Evolutionary conservation across 305 asterid genomes (phyloP), one percentile per base, ranked within the genome.

Genomic region (Solanum aculeatissimum): DNA sequence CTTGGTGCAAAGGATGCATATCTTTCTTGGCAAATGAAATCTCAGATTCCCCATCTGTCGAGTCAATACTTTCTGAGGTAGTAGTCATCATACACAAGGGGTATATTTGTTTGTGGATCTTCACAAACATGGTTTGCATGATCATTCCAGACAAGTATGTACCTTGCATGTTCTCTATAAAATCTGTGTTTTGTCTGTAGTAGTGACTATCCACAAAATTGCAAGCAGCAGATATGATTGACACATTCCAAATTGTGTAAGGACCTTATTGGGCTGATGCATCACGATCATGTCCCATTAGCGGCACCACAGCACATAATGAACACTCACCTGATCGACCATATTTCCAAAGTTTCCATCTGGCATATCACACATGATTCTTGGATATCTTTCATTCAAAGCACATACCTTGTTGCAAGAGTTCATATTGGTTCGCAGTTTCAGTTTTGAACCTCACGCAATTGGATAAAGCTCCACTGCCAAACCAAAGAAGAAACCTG

Each of bases 151-250:
- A 92, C 91, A 86, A 92, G 94, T 40, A 93, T 91, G 80, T 90
- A 91, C 65, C 92, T 94, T 89, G 86, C 89, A 87, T 90, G 94
- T 86, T 92, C 95, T 13, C 86, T 91, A n/a, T 91, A 91, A 92
- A 93, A 82, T 89, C 93, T 63, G 89, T 91, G 81, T 92, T 93
- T 89, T 95, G 97, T 86, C 97, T 86, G 80, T 95, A 87, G 86
- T 95, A 97, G 71, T 94, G 94, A 84, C 94, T 96, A 0, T 93
- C 94, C 35, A 91, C 88, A 45, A 97, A 94, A 88, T 92, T 97
- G 84, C 97, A 94, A 86, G 84, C 58, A 12, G 89, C 87, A 42
- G 98, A 95, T 86, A 92, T 89, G 45, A 74, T 85, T 94, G 97
- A 63, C 71, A 92, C 78, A 92, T 97, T 80, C 98, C 98, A 77